Evolutionary conservation across 352 stramenopile species (phyloP), one percentile per base, ranked within the genome.

Genomic region (Globisporangium acanthophoron): DNA sequence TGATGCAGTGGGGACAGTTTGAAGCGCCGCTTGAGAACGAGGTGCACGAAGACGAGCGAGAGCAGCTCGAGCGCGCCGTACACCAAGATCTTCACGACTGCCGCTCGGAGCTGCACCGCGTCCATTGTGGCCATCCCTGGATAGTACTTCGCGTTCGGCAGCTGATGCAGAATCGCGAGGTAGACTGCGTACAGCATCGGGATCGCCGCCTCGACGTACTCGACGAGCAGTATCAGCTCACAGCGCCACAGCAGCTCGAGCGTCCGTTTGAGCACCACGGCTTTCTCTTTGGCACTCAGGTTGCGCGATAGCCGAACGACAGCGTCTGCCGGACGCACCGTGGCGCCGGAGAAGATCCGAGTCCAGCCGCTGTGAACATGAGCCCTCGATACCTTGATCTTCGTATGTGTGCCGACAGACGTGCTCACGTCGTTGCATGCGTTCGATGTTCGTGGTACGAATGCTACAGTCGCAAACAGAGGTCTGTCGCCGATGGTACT

Each of bases 81-180:
- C 37, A 43, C 12, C 16, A 58, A 3, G 27, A 58, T 52, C 15
- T 27, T 58, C 29, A 3, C 3, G 15, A 44, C 13, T 5, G 40
- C 53, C 2, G 5, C 15, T 6, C 6, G 8, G 2, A 57, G 27
- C 18, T 16, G 35, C 9, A 5, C 52, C 13, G 52, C 5, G 15
- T 5, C n/a, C 24, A 57, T 49, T 1, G 48, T 20, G 3, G 6
- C 21, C n/a, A 59, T 20, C 8, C 45, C 54, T 20, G 56, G 56
- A 21, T 63, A 63, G 41, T 58, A 63, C 49, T 45, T 33, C 2
- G 57, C 57, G 33, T 52, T 63, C 7, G 57, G 57, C 9, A 63
- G 33, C 6, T 52, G 39, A 9, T 40, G n/a, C 2, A 63, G 57
- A 18, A 51, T 46, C 7, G 13, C 6, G 9, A 52, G 20, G n/a